Base-by-base conservation (phyloP, 2,329 filamentous ascomycete species). In the Verticillium klebahnii region DNA sequence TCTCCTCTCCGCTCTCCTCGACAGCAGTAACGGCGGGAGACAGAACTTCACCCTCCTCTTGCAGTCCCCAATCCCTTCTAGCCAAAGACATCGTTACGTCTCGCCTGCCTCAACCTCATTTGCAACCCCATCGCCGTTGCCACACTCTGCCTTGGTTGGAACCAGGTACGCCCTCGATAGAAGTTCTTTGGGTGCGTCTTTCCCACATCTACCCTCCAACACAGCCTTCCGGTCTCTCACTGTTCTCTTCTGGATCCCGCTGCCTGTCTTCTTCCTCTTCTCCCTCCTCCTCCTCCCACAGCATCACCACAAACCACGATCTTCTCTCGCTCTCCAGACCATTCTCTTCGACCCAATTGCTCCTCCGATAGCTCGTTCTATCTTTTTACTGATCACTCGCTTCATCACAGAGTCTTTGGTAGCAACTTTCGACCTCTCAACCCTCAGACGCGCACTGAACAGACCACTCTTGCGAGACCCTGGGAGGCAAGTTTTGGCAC, bases 341-440 rank as follows among this genome's bases (percentile, higher is more conserved):
- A 75, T 70, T 77, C 77, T 78, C 78, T 80, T 68, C 73, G 72
- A 72, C 71, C 69, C 68, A 63, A 68, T 85, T 85, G 83, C 81
- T 83, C 75, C 57, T 59, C 61, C 56, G 78, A 80, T 84, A 85
- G 80, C 81, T 83, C 75, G 79, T 79, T 80, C 81, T 80, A 83
- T 84, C 79, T 81, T 82, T 78, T 82, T 80, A 81, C 77, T 77
- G 71, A 73, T 74, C 78, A 72, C 79, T 84, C 80, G 78, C 81
- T 85, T 82, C 78, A 79, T 79, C 72, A 76, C 77, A 77, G 73
- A 74, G 74, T 76, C 78, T 79, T 79, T 83, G 82, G 81, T 80
- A 80, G 74, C 77, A 77, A 74, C 77, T 76, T 78, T 75, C 75
- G 70, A 71, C 74, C 68, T 73, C 67, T 23, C 40, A 58, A 40